These are phyloP conservation scores for Coelastrella sp. DNA, from an alignment of 139 green algal genomes.

Conservation along the genomic window DNA sequence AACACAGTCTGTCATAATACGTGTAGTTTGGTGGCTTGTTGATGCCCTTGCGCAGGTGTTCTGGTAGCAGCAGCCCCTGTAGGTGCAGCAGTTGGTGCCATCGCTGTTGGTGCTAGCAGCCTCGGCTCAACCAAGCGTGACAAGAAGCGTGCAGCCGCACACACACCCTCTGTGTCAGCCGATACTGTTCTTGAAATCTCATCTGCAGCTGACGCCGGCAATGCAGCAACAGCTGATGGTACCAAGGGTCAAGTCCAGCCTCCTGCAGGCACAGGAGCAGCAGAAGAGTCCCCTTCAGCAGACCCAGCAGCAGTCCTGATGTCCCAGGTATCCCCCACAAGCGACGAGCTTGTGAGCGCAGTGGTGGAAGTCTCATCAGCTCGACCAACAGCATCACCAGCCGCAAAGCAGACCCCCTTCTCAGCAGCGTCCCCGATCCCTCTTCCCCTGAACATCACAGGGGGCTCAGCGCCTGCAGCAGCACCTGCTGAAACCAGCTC, in stretches of 20 bases:
- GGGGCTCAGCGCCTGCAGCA: background rate
- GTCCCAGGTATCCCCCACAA: background rate
- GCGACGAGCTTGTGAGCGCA: constrained; percentile 23
- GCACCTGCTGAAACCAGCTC: background rate
- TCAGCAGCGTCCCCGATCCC: background rate
- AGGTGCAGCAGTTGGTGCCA: constrained; percentile 23
- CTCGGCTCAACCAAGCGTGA: background rate
- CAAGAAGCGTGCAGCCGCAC: constrained; percentile 8
- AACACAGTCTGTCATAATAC: no score
- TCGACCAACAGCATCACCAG: background rate
- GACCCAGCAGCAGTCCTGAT: background rate
- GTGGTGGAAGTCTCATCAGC: background rate
- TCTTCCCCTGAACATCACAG: background rate
- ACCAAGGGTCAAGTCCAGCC: no score
- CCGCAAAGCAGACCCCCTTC: background rate
- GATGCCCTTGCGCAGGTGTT: background rate
- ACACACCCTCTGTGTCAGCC: background rate
- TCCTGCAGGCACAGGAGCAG: background rate
- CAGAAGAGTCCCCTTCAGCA: background rate
- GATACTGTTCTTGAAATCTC: background rate
- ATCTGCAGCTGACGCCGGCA: background rate
- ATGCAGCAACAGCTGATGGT: background rate
- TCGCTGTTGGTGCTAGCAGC: background rate
- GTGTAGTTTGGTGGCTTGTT: background rate
- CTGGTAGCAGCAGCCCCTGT: constrained; percentile 21